Percentiles rank a stretch among this genome's conserved stretches.
phyloP scores from a whole-genome alignment of 495 filamentous ascomycete species.

The Aspergillus kassunensis region DNA sequence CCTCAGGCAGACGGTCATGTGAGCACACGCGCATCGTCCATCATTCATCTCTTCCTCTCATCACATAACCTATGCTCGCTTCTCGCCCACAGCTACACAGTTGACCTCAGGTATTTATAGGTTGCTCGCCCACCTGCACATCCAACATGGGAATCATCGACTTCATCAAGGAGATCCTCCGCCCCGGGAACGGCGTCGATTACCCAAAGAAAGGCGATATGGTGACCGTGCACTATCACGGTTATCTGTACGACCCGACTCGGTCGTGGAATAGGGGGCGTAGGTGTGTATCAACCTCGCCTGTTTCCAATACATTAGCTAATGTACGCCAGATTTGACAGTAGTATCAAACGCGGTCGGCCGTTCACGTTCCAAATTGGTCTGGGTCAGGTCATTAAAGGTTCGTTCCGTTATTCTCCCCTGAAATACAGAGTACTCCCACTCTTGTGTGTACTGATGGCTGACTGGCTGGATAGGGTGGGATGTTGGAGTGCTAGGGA shows the following conservation, averaged over 20 bases:
- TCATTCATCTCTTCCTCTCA: too few species aligned
- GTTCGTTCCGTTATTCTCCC: neutral
- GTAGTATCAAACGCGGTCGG: conserved; percentile 20
- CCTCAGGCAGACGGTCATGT: too few species aligned
- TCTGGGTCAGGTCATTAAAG: conserved; percentile 20
- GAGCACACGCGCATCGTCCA: too few species aligned
- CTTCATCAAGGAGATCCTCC: conserved; percentile 39
- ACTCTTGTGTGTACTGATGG: too few species aligned
- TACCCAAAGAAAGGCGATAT: conserved; percentile 55
- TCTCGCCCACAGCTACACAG: too few species aligned
- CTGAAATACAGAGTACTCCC: too few species aligned
- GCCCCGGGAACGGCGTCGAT: conserved; percentile 42
- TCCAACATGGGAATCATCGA: conserved; percentile 44
- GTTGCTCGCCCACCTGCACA: too few species aligned
- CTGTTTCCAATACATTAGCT: neutral
- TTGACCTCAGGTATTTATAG: too few species aligned
- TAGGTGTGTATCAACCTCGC: conserved; percentile 29
- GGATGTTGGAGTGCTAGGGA: conserved; percentile 20
- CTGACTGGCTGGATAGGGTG: conserved; percentile 12
- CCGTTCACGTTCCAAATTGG: conserved; percentile 22
- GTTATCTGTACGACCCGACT: conserved; percentile 61
- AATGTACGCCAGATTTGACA: conserved; percentile 16
- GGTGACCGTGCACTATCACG: conserved; percentile 73
- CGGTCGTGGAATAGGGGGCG: conserved; percentile 38
- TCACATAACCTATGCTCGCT: too few species aligned